Evolutionary conservation across 306 rosid species (phyloP).

Genomic region (Inga leiocalycina): DNA sequence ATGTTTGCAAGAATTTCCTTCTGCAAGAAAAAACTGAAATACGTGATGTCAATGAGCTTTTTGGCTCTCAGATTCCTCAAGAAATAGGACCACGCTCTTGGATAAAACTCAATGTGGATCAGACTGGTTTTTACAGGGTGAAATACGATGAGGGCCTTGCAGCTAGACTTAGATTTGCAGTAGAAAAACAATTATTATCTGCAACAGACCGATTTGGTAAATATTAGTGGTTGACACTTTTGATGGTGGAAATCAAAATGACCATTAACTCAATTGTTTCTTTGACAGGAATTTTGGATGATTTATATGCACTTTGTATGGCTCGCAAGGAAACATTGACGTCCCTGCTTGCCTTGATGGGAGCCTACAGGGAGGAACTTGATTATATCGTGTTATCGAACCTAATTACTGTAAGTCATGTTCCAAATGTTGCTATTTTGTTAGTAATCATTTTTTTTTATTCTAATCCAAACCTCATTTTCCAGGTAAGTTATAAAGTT

Average conservation of each 20-base stretch:
- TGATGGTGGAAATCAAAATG: constrained; percentile 15
- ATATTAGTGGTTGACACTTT: constrained; percentile 21
- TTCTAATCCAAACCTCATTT: constrained; percentile 40
- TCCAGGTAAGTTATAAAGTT: constrained; percentile 64
- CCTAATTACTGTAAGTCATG: constrained; percentile 67
- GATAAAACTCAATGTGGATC: constrained; percentile 92
- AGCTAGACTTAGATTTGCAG: constrained; percentile 72
- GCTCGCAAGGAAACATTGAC: constrained; percentile 71
- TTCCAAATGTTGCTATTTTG: constrained; percentile 29
- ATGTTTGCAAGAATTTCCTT: constrained; percentile 66
- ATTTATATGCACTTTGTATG: constrained; percentile 80
- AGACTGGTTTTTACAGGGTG: constrained; percentile 96
- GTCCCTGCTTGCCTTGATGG: constrained; percentile 80
- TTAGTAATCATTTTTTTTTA: constrained; percentile 25
- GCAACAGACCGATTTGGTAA: constrained; percentile 87
- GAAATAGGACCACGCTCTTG: constrained; percentile 45
- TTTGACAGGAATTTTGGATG: constrained; percentile 85
- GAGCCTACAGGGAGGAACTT: constrained; percentile 77
- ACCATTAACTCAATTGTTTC: constrained; percentile 32
- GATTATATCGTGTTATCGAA: constrained; percentile 85
- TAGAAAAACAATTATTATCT: constrained; percentile 68
- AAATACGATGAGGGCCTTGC: constrained; percentile 81
- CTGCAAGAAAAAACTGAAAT: constrained; percentile 62
- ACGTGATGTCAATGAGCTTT: constrained; percentile 55
- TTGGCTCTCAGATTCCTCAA: constrained; percentile 35